Base-by-base conservation (phyloP, 1,284 basidiomycete genomes). In the Cryptococcus sp. region DNA sequence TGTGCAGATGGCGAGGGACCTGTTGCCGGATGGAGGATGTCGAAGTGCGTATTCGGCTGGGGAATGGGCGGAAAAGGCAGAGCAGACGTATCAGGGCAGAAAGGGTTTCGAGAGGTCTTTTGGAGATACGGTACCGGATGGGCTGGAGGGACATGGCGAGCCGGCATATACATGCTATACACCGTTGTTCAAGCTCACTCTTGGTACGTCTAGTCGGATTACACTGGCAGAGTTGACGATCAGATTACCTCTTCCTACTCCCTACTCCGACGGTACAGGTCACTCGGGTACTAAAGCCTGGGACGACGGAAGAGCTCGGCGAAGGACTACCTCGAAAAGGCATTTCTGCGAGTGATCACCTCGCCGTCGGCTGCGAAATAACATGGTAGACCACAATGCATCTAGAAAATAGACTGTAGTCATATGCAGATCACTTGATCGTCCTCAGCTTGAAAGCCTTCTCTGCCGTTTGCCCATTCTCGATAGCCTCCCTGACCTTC, bases 331-430 rank as follows among this genome's bases (percentile, higher is more conserved):
- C 92, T n/a, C 78, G 81, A 60, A 81, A 80, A 56, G 82, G 81
- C 16, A 77, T 92, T 23, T 86, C 84, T 57, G 87, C 86, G 10
- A 90, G 87, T 60, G 92, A 97, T 71, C 92, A 97, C 66, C 77
- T 91, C 51, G 84, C 85, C 1, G 77, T 95, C 10, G 82, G 80
- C 36, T 67, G 62, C 36, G 67, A 68, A 41, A 32, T 57, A 9
- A 32, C 40, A 2, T 57, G 52, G 56, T 57, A 24, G 35, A 6
- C 35, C 14, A 31, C 28, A n/a, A n/a, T n/a, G n/a, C n/a, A n/a
- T n/a, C n/a, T n/a, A n/a, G n/a, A n/a, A 9, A 32, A 16, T 16
- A 32, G 9, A 32, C 37, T 23, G 37, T 11, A 39, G 5, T 22
- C 37, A 16, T 39, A 10, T 23, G 19, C 5, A 7, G 6, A 41